Conservation (phyloP, 83 land plant genomes). For the Diphasiastrum complanatum region DNA sequence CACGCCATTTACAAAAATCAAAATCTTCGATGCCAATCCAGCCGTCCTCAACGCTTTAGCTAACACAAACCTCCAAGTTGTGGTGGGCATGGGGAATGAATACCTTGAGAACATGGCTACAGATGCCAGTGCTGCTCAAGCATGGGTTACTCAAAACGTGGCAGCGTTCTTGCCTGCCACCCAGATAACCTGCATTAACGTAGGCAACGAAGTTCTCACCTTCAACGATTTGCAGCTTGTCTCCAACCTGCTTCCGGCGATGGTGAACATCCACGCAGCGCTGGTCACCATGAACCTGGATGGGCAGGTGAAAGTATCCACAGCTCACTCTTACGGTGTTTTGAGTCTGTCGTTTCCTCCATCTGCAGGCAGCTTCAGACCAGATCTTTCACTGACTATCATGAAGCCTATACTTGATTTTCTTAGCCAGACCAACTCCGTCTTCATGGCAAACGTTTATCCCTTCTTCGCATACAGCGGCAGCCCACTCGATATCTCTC, state of each 20-base stretch:
- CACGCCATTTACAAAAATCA: background rate
- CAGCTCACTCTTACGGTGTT: constrained; percentile 1
- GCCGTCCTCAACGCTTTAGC: constrained; percentile 7
- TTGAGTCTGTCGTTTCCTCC: background rate
- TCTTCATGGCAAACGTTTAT: constrained; percentile 9
- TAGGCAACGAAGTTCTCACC: constrained; percentile 4
- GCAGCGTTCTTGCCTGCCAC: background rate
- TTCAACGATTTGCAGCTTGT: background rate
- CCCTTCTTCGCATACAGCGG: constrained; percentile 11
- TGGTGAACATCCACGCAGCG: constrained; percentile 16
- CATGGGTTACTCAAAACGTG: background rate
- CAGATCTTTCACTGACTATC: background rate
- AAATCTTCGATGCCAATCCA: constrained; percentile 7
- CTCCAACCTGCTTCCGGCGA: constrained; percentile 14
- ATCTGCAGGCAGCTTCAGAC: background rate
- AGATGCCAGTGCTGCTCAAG: background rate
- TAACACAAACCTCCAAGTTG: constrained; percentile 16
- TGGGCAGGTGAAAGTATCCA: constrained; percentile 9
- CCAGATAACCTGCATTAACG: background rate
- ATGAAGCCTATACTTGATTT: constrained; percentile 2
- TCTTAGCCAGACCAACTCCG: constrained; percentile 2
- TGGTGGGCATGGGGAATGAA: constrained; percentile 6
- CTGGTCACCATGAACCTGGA: background rate
- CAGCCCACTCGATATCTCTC: constrained; percentile 6
- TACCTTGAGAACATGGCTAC: too few species aligned